These are phyloP conservation scores for Tarenaya hassleriana DNA, from an alignment of 345 rosid genomes.

Conservation along the genomic window DNA sequence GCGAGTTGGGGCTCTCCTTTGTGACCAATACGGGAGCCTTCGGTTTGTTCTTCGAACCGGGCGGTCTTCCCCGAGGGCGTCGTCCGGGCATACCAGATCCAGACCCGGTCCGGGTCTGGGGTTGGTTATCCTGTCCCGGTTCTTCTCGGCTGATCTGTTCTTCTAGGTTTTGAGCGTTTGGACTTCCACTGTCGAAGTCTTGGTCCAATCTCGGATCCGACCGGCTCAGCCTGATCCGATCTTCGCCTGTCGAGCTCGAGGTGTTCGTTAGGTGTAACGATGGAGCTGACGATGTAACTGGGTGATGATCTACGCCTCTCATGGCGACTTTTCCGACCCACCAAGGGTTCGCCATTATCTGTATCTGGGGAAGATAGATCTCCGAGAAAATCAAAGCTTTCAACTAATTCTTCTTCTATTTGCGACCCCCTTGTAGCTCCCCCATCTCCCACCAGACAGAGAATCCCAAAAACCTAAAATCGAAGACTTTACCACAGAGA, in stretches of 20 bases:
- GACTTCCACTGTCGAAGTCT: constrained; percentile 40
- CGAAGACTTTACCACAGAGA: constrained; percentile 1
- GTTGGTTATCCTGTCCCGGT: constrained; percentile 19
- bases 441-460: neutral
- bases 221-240: constrained; percentile 23
- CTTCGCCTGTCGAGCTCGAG: constrained; percentile 24
- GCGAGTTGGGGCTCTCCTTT: constrained; percentile 78
- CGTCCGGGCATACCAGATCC: constrained; percentile 48
- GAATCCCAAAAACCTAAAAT: neutral
- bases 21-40: constrained; percentile 67
- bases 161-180: constrained; percentile 37
- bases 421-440: constrained; percentile 19
- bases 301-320: constrained; percentile 45
- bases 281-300: constrained; percentile 40
- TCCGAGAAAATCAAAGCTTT: neutral
- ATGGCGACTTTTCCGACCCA: constrained; percentile 73
- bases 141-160: constrained; percentile 48
- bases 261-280: constrained; percentile 44
- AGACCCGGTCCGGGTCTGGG: constrained; percentile 21
- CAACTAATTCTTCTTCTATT: neutral
- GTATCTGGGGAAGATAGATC: too few relatives aligned
- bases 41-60: constrained; percentile 83
- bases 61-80: constrained; percentile 78
- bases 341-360: constrained; percentile 77
- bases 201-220: constrained; percentile 47